Evolutionary conservation across 306 rosid species (phyloP), one percentile per base, ranked within the genome.

Genomic region (Lathyrus tuberosus): DNA sequence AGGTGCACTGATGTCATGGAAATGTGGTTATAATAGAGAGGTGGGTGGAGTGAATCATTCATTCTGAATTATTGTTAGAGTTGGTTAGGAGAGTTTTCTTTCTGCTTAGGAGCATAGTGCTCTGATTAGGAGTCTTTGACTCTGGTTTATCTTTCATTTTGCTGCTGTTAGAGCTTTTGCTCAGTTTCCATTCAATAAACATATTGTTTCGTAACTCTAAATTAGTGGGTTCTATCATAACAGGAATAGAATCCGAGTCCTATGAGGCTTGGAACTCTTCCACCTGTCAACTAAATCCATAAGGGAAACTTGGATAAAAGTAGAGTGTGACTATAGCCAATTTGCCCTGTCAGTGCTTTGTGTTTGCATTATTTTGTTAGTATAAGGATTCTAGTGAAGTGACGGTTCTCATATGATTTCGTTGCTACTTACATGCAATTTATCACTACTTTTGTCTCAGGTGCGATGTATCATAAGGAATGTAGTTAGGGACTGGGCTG

Each of bases 401-500:
- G 41, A 33, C 42, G 35, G 48, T 11, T 73, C 49, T 38, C 46
- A 49, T 74, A 8, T 35, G 20, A 42, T 60, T 70, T 69, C n/a
- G 37, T 38, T n/a, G 68, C 28, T 60, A 38, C 62, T 57, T 62
- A 37, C 9, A 28, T 43, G 17, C 44, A 54, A 59, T 43, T 52
- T 58, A 16, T 37, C 71, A 35, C 46, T 51, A 31, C 14, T 48
- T 71, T 79, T 65, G 46, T 44, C 71, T 66, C 85, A 94, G 99
- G 97, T 94, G 46, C 92, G 96, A 43, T 94, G 99, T 64, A 78
- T 91, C 44, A 79, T 88, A 83, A 85, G 97, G 87, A 94, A 86
- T 72, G 79, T 94, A 79, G 97, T 88, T 52, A 88, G 99, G 86
- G 99, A 94, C 62, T 94, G 99, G 99, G 95, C 96, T 10, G 80